Evolutionary conservation across 768 basidiomycete species (phyloP).

Genomic region (Podaxis carcinomalis): DNA sequence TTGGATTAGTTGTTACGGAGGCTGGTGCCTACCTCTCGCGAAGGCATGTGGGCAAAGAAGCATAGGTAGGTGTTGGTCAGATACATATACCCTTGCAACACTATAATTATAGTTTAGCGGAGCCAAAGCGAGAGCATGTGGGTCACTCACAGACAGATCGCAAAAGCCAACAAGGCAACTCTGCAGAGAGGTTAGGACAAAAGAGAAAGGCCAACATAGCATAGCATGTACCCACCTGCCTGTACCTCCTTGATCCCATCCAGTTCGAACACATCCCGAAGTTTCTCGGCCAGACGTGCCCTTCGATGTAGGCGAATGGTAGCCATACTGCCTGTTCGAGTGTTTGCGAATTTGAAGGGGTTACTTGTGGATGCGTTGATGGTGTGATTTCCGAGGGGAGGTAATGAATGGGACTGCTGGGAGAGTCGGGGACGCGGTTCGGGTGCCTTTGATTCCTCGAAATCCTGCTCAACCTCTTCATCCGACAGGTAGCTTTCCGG

Average conservation of each 20-base stretch:
- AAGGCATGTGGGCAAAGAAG: conserved; percentile 95
- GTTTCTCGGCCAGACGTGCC: conserved; percentile 76
- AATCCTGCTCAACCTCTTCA: conserved; percentile 50
- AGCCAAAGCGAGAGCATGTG: background rate
- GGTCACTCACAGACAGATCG: conserved; percentile 76
- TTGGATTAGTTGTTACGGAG: background rate
- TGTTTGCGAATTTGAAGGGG: conserved; percentile 24
- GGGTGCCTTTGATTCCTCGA: conserved; percentile 47
- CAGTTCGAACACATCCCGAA: conserved; percentile 85
- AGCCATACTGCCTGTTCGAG: conserved; percentile 61
- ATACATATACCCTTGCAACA: conserved; percentile 97
- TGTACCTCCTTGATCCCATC: conserved; percentile 80
- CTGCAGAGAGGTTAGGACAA: conserved; percentile 29
- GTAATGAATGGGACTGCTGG: conserved; percentile 11
- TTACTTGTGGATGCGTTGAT: conserved; percentile 1
- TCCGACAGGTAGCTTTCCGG: conserved; percentile 35
- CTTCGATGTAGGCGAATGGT: conserved; percentile 69
- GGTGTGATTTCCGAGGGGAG: conserved; percentile 2
- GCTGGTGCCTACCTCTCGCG: conserved; percentile 61
- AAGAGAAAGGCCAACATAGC: background rate
- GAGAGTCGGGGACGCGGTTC: conserved; percentile 23
- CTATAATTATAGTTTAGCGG: conserved; percentile 30
- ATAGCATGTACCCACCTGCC: conserved; percentile 49
- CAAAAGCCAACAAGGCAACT: conserved; percentile 93
- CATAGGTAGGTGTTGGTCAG: conserved; percentile 90